Base-by-base conservation (phyloP, 2,329 filamentous ascomycete genomes). In the Monosporascus sp. region DNA sequence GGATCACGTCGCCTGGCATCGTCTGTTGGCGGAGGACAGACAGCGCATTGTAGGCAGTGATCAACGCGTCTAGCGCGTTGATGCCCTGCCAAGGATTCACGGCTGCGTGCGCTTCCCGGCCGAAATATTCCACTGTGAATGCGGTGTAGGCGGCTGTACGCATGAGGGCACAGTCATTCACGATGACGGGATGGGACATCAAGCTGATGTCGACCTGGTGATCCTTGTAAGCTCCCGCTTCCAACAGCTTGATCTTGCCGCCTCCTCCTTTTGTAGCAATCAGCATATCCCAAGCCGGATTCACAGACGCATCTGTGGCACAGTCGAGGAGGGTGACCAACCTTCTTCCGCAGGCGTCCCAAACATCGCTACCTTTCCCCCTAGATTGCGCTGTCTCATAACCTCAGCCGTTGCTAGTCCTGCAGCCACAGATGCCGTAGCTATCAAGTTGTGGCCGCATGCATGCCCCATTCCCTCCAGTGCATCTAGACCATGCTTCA, bases 11-110 rank as follows among this genome's bases (percentile, higher is more conserved):
- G 4, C 76, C 75, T 0, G 80, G 77, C 57, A 74, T 72, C 3
- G 79, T 73, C 62, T 85, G 81, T 63, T 84, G 81, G 1, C 82
- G 74, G 6, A 85, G 69, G 0, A 79, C 70, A 0, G 77, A 74
- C 4, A 85, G 64, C 44, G 69, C 70, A 50, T 74, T 75, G 57
- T 79, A 79, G 0, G 72, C 75, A 0, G 72, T 70, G 2, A 84
- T 70, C 22, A 82, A 61, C 0, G 80, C 81, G 58, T 85, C 82
- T 0, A 84, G 72, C 0, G 82, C 81, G 60, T 85, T 85, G 58
- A 79, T 72, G 0, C 82, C 82, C 5, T 80, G 71, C 80, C 80
- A 84, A 0, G 81, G 82, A n/a, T 71, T 76, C 3, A 76, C 75
- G 0, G 77, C 80, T 0, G 80, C 81, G 57, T 85, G 81, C 0